These are phyloP conservation scores for Hypomontagnella submonticulosa DNA, from an alignment of 495 filamentous ascomycete species.

Conservation along the genomic window DNA sequence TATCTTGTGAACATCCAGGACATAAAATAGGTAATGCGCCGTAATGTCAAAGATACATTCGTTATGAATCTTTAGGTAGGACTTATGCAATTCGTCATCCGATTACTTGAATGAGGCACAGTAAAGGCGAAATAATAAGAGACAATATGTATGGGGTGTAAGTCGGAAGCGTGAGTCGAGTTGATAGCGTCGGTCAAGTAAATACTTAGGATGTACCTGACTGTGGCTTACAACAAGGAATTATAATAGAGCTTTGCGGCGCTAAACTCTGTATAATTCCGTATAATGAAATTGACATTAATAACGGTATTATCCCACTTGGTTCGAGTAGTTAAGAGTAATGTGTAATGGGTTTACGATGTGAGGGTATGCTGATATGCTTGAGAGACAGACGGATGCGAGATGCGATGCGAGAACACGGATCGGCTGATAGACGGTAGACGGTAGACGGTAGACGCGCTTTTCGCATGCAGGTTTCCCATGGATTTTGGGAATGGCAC, in stretches of 20 bases:
- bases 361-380: conserved; percentile 4
- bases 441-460: conserved; percentile 62
- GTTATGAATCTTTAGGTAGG: no score
- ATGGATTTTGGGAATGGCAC: conserved; percentile 33
- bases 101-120: background rate
- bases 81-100: background rate
- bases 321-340: background rate
- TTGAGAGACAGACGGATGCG: background rate
- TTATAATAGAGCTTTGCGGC: conserved; percentile 42
- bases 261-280: conserved; percentile 29
- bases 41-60: background rate
- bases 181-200: background rate
- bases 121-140: no score
- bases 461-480: conserved; percentile 37
- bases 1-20: background rate
- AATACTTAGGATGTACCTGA: background rate
- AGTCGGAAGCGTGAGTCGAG: background rate
- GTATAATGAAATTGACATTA: background rate
- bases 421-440: background rate
- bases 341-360: background rate
- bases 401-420: conserved; percentile 8
- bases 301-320: background rate
- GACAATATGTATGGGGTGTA: background rate
- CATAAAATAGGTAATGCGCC: conserved; percentile 5
- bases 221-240: conserved; percentile 1